Base-by-base conservation (phyloP, 2,329 filamentous ascomycete species). In the Aspergillus sp. region DNA sequence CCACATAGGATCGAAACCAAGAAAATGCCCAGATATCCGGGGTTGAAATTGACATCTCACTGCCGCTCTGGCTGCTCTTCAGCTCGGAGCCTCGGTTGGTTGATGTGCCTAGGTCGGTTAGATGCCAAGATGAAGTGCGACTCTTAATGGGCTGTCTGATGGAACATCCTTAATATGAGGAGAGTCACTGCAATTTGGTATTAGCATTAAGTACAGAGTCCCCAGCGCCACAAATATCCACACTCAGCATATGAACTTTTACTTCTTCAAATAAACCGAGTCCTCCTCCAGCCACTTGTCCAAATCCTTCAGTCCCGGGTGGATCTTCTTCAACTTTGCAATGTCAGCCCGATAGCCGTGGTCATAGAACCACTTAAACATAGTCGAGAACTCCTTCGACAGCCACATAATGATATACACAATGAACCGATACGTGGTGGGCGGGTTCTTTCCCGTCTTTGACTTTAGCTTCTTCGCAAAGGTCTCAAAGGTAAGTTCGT, bases 361-460 rank as follows among this genome's bases (percentile, higher is more conserved):
- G 7, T 72, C 67, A 44, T 66, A 65, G 52, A 82, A 82, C 79
- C 79, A 82, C n/a, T 68, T 65, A 43, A 78, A 74, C 77, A 81
- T 81, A 9, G 66, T 41, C 7, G 71, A 72, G 35, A 79, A 32
- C 50, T 80, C 78, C 13, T 70, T 71, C 13, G 78, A 61, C 33
- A 66, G 59, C 58, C 65, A 73, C 67, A 76, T 67, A 16, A 81
- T 58, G 14, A 66, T 60, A 3, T 60, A 65, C 1, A 67, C 71
- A 9, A 81, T 53, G 17, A 77, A 62, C 3, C 66, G 59, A 50
- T 73, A 82, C 1, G 69, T 68, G 10, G 60, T 65, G 0, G 77
- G 77, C 14, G 78, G 65, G 3, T 71, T 64, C 32, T 69, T 62
- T 0, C 79, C 79, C 3, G 75, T 76, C 26, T 70, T 72, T 19